phyloP scores from a whole-genome alignment of 768 basidiomycete genomes.

The Termitomyces sp. region DNA sequence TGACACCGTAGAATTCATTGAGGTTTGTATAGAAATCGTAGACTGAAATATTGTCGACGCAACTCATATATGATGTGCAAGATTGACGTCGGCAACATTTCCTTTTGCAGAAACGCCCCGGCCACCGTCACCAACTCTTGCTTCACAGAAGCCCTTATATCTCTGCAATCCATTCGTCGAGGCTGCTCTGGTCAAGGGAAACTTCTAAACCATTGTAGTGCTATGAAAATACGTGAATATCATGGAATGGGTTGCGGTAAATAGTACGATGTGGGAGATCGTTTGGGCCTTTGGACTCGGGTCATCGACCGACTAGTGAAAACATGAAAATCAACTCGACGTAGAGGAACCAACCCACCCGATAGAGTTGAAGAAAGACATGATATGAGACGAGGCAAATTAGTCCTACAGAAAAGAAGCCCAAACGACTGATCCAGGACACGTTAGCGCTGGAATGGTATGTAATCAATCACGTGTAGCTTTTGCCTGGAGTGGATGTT shows the following conservation, averaged over 20 bases:
- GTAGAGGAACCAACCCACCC: slow-evolving; percentile 42
- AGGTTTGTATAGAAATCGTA: slow-evolving; percentile 98
- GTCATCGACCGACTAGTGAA: slow-evolving; percentile 66
- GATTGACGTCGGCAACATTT: slow-evolving; percentile 50
- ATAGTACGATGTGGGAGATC: slow-evolving; percentile 76
- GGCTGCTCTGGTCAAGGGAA: slow-evolving; percentile 92
- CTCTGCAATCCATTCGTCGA: slow-evolving; percentile 96
- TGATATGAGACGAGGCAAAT: slow-evolving; percentile 32
- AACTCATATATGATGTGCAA: neutral
- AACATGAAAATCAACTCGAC: slow-evolving; percentile 1
- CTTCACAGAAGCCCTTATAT: slow-evolving; percentile 65
- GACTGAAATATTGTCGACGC: slow-evolving; percentile 44
- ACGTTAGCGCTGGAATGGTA: too few species aligned
- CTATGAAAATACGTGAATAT: slow-evolving; percentile 97
- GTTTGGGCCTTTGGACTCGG: slow-evolving; percentile 65
- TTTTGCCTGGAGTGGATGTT: too few species aligned
- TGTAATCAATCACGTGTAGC: too few species aligned
- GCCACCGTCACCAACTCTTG: slow-evolving; percentile 29
- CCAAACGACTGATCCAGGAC: too few species aligned
- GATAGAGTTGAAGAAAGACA: slow-evolving; percentile 84
- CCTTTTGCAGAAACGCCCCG: slow-evolving; percentile 40
- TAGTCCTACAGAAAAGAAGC: slow-evolving; percentile 18
- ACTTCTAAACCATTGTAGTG: slow-evolving; percentile 96
- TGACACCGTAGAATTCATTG: slow-evolving; percentile 94
- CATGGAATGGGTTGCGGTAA: slow-evolving; percentile 89